phyloP scores from a whole-genome alignment of 2,329 filamentous ascomycete genomes.

The Aureobasidium uvarum region DNA sequence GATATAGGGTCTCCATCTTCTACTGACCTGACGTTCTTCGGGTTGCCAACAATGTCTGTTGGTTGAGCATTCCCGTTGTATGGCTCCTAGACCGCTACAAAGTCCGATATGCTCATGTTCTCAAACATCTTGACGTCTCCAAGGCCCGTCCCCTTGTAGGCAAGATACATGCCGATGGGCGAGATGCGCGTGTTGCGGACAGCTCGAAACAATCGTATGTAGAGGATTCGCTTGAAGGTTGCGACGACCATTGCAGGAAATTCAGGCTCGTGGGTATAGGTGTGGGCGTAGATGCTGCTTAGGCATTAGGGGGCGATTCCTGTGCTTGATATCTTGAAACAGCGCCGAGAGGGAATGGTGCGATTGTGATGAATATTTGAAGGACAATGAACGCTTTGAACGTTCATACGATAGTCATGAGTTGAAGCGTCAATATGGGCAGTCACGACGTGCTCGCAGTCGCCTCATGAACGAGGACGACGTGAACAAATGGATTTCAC shows the following conservation, averaged over 20 bases:
- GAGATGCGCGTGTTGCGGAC: constrained; percentile 29
- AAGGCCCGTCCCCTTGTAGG: constrained; percentile 29
- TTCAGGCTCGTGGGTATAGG: not conserved
- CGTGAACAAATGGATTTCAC: not conserved
- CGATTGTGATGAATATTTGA: not conserved
- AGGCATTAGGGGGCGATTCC: constrained; percentile 1
- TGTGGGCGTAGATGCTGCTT: not conserved
- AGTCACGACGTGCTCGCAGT: not conserved
- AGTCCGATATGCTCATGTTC: constrained; percentile 29
- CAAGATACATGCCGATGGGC: constrained; percentile 29
- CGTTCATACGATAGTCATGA: not conserved
- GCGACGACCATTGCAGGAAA: constrained; percentile 14
- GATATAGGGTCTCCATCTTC: not conserved
- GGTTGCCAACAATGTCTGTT: constrained; percentile 4
- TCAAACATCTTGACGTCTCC: constrained; percentile 27
- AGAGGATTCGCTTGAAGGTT: constrained; percentile 11
- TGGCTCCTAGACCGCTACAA: constrained; percentile 29
- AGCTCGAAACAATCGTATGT: constrained; percentile 13
- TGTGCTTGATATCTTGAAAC: not conserved
- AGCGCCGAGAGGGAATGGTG: not conserved
- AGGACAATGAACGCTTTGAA: not conserved
- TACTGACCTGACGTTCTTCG: constrained; percentile 21
- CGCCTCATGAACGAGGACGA: not conserved
- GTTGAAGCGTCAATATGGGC: not conserved
- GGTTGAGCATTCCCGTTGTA: constrained; percentile 27